Evolutionary conservation across 441 rosid species (phyloP).

Genomic region (Adansonia grandidieri): DNA sequence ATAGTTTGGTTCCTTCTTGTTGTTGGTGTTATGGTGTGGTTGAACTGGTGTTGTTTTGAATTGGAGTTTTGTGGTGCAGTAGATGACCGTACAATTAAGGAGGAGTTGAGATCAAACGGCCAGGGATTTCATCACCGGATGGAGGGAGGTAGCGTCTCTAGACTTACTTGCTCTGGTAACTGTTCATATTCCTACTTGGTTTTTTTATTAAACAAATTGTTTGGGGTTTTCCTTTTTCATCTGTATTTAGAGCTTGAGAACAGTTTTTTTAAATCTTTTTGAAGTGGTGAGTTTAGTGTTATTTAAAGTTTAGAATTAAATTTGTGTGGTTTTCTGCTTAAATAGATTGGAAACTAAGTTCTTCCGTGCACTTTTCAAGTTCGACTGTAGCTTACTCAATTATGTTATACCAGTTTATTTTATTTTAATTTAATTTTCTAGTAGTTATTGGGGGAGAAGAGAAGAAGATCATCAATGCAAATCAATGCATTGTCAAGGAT

Average conservation of each 20-base stretch:
- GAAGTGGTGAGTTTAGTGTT: conserved; percentile 12
- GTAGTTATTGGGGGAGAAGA: background rate
- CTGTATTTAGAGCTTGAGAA: conserved; percentile 15
- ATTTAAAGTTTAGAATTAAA: background rate
- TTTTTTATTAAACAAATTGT: conserved; percentile 1
- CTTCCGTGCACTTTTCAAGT: conserved; percentile 9
- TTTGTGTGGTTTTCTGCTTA: background rate
- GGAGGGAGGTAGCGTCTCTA: conserved; percentile 99
- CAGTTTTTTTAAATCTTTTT: background rate
- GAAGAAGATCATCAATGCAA: no score
- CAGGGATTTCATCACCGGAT: conserved; percentile 80
- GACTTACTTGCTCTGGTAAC: conserved; percentile 88
- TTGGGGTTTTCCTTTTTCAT: conserved; percentile 15
- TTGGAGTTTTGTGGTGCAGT: conserved; percentile 37
- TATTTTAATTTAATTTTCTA: background rate
- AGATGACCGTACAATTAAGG: conserved; percentile 67
- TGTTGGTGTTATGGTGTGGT: conserved; percentile 14
- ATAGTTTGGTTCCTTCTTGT: conserved; percentile 4
- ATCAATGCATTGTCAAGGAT: no score
- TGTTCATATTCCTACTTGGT: conserved; percentile 70
- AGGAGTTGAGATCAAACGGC: conserved; percentile 68
- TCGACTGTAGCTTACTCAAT: background rate
- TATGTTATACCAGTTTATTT: background rate
- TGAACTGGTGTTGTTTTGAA: conserved; percentile 23
- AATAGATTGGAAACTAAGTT: conserved; percentile 8